Evolutionary conservation across 495 filamentous ascomycete species (phyloP), one percentile per base, ranked within the genome.

Genomic region (Friedmanniomyces endolithicus): DNA sequence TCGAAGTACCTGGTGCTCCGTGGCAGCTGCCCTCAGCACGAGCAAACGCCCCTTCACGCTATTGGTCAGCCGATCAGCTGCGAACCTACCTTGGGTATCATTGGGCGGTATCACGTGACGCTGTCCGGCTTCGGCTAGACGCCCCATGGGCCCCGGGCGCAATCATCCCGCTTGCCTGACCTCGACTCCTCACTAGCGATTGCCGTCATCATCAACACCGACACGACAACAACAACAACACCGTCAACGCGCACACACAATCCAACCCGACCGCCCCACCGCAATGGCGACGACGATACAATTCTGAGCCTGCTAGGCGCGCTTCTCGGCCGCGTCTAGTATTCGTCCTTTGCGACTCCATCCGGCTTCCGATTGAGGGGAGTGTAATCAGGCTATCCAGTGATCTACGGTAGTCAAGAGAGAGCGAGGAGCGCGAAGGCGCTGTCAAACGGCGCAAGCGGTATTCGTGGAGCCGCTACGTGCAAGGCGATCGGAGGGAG

Each of bases 301-400:
- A 24, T 55, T 39, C 39, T 51, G 31, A 48, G 53, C 58, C 54
- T 61, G 53, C 58, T 61, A 61, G 58, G 44, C 54, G 52, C 58
- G 53, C 56, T 12, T 29, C 17, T 14, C 31, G 22, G 53, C 29
- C 4, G 58, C 58, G 58, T 61, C 58, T 61, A 61, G 58, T 61
- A 24, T 35, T 22, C 27, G 20, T 27, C 29, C 52, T 29, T 34
- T 46, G 53, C 53, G 54, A 55, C 37, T 16, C 27, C 27, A 31
- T 12, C 55, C 58, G 58, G 53, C 58, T 61, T 50, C 54, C 58
- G 58, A 61, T 25, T 27, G 58, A 61, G 58, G 58, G 54, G 31
- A 61, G 58, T 56, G 48, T 52, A 41, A 55, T 40, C 24, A 45
- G 56, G 31, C 39, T 9, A 35, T 29, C 6, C 24, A 20, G 33